These are phyloP conservation scores for Tricholoma furcatifolium DNA, from an alignment of 768 basidiomycete genomes.

Conservation along the genomic window DNA sequence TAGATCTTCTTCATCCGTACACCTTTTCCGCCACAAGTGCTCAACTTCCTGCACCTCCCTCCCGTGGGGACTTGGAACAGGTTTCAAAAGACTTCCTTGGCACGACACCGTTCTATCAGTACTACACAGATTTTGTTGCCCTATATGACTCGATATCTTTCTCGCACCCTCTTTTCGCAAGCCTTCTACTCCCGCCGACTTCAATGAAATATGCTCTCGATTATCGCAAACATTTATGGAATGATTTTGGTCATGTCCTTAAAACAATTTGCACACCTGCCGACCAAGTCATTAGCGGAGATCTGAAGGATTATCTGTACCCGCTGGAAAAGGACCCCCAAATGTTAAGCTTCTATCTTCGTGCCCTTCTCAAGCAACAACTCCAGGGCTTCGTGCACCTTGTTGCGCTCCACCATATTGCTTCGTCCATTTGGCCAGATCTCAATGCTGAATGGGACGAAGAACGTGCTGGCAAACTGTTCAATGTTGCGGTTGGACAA, in stretches of 20 bases:
- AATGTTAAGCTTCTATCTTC: slow-evolving; percentile 62
- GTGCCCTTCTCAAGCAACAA: slow-evolving; percentile 45
- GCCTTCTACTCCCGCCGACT: slow-evolving; percentile 72
- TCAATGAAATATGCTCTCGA: slow-evolving; percentile 77
- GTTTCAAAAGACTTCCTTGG: slow-evolving; percentile 63
- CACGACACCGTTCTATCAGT: slow-evolving; percentile 85
- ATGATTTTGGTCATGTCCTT: slow-evolving; percentile 68
- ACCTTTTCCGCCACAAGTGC: slow-evolving; percentile 31
- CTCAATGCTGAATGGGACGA: slow-evolving; percentile 31
- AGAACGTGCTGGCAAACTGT: slow-evolving; percentile 42
- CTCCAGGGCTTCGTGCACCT: slow-evolving; percentile 60
- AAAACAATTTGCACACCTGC: slow-evolving; percentile 54
- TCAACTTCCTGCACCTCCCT: slow-evolving; percentile 14
- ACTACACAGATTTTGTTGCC: slow-evolving; percentile 87
- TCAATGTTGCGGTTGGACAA: slow-evolving; percentile 51
- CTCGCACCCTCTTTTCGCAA: slow-evolving; percentile 71
- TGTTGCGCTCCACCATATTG: slow-evolving; percentile 78
- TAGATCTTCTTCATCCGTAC: slow-evolving; percentile 56
- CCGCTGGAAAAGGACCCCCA: slow-evolving; percentile 66
- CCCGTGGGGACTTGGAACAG: slow-evolving; percentile 43
- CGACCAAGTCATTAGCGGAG: slow-evolving; percentile 50
- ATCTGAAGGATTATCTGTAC: slow-evolving; percentile 63
- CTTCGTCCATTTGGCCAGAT: slow-evolving; percentile 74
- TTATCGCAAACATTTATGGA: slow-evolving; percentile 84
- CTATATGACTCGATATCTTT: slow-evolving; percentile 94